A percentile compares a stretch with the other conserved stretches of the same genome.
These are phyloP conservation scores for Penicillium sp. DNA, from an alignment of 2,329 filamentous ascomycete species.

Conservation along the genomic window DNA sequence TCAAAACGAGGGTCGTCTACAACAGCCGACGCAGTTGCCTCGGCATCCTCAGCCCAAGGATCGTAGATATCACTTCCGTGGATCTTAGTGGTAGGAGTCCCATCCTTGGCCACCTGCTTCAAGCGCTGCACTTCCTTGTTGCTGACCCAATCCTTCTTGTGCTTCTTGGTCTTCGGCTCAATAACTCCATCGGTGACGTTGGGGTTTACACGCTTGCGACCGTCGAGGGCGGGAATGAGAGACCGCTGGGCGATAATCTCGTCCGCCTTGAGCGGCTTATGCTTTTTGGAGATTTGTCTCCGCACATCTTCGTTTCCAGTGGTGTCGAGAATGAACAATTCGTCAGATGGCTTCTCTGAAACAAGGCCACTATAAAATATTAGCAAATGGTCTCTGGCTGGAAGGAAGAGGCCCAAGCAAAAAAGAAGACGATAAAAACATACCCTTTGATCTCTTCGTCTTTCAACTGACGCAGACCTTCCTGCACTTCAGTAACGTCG, in stretches of 20 bases:
- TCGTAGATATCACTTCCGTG: conserved; percentile 67
- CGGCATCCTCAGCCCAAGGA: conserved; percentile 65
- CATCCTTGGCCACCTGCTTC: conserved; percentile 73
- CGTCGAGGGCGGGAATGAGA: conserved; percentile 72
- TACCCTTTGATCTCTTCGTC: conserved; percentile 91
- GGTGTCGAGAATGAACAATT: conserved; percentile 83
- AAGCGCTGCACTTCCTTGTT: conserved; percentile 80
- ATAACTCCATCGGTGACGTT: conserved; percentile 73
- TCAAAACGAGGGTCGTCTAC: conserved; percentile 55
- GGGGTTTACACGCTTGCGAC: conserved; percentile 71
- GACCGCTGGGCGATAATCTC: conserved; percentile 88
- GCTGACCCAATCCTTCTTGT: conserved; percentile 75
- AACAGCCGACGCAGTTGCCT: conserved; percentile 40
- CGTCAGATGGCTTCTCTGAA: conserved; percentile 74
- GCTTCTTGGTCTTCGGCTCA: conserved; percentile 66
- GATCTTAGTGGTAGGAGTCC: conserved; percentile 48
- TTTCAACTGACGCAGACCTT: conserved; percentile 79
- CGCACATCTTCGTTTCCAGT: conserved; percentile 67
- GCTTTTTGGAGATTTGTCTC: conserved; percentile 63
- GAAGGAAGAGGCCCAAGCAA: neutral
- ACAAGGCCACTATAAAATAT: conserved; percentile 68
- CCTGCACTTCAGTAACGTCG: conserved; percentile 80
- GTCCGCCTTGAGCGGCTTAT: conserved; percentile 82
- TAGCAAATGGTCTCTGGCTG: conserved; percentile 7
- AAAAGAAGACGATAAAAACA: neutral